Conservation (phyloP, 441 rosid species). For the Daphne laureola region DNA sequence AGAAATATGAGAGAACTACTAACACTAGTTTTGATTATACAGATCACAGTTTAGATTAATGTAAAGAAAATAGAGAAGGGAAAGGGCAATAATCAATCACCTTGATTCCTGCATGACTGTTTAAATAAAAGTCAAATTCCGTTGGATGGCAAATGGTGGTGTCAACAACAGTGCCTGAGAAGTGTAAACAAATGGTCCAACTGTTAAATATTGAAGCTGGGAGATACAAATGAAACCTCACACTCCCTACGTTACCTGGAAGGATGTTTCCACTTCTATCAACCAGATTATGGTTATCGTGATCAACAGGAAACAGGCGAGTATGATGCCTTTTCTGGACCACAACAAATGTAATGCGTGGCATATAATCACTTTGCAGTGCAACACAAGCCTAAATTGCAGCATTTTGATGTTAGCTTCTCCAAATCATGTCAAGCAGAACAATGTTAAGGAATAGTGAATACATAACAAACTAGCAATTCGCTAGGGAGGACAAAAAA, state of each 20-base stretch:
- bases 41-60: neutral
- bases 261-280: constrained; percentile 28
- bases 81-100: constrained; percentile 7
- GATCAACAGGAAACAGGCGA: constrained; percentile 24
- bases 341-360: constrained; percentile 28
- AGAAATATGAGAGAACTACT: neutral
- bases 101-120: constrained; percentile 34
- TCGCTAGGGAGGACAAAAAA: too few relatives aligned
- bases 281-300: constrained; percentile 15
- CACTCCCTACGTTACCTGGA: too few relatives aligned
- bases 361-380: constrained; percentile 22
- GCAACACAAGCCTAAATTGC: constrained; percentile 22
- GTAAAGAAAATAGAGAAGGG: neutral
- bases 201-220: neutral
- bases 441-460: too few relatives aligned
- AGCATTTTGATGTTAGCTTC: too few relatives aligned
- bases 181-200: neutral
- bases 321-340: constrained; percentile 31
- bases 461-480: too few relatives aligned
- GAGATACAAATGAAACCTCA: constrained; percentile 6
- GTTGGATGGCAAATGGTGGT: constrained; percentile 30
- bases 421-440: too few relatives aligned
- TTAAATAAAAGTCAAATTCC: constrained; percentile 27
- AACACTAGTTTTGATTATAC: too few relatives aligned
- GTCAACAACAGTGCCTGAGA: constrained; percentile 28